These are phyloP conservation scores for Alternaria sp. DNA, from an alignment of 2,329 filamentous ascomycete species.

Conservation along the genomic window DNA sequence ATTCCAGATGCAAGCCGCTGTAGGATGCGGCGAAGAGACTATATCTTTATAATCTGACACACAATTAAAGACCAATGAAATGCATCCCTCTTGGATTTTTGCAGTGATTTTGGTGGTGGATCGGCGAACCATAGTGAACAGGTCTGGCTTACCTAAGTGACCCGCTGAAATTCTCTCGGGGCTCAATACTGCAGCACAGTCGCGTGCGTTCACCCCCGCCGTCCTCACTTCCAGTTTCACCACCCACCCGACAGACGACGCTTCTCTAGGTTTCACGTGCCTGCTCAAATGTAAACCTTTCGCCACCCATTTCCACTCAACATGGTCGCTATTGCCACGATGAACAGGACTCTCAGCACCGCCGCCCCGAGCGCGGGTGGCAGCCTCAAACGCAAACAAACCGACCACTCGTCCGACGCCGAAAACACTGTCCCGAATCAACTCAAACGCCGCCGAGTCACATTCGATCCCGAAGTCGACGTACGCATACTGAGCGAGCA, in stretches of 20 bases:
- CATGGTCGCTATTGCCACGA: slow-evolving; percentile 52
- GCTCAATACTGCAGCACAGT: slow-evolving; percentile 14
- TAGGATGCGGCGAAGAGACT: background rate
- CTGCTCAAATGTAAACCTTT: slow-evolving; percentile 41
- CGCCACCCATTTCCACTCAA: slow-evolving; percentile 20
- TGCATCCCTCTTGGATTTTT: background rate
- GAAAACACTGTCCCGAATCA: slow-evolving; percentile 46
- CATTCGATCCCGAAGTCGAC: slow-evolving; percentile 59
- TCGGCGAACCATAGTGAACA: slow-evolving; percentile 6
- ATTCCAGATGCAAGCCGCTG: background rate
- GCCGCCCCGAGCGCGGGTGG: slow-evolving; percentile 39
- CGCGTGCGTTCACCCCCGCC: slow-evolving; percentile 26
- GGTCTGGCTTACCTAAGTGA: slow-evolving; percentile 20
- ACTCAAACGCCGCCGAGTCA: slow-evolving; percentile 57
- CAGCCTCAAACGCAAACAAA: slow-evolving; percentile 51
- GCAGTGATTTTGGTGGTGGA: background rate
- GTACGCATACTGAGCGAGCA: slow-evolving; percentile 55
- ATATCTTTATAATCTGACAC: background rate
- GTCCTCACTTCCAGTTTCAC: slow-evolving; percentile 22
- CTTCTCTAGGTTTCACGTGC: background rate
- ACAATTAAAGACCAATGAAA: background rate
- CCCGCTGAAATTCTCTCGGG: slow-evolving; percentile 21
- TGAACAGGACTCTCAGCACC: slow-evolving; percentile 36
- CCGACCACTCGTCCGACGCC: slow-evolving; percentile 37
- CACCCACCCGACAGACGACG: slow-evolving; percentile 6